phyloP scores from a whole-genome alignment of 2,329 filamentous ascomycete genomes.

The Fusarium sororula region DNA sequence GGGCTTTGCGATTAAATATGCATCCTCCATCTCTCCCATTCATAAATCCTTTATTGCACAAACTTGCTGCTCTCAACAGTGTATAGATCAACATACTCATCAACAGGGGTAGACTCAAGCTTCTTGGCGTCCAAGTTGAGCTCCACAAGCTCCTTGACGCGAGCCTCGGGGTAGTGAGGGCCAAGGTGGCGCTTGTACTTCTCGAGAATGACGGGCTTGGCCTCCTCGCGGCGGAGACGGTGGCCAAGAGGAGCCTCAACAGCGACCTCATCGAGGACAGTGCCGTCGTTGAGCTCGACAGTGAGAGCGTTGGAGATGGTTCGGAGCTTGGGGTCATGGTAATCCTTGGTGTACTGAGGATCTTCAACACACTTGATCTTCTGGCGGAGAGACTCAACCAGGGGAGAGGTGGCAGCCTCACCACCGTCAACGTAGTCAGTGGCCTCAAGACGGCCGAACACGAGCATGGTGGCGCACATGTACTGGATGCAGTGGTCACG shows the following conservation, averaged over 20 bases:
- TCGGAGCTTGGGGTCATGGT: slow-evolving; percentile 91
- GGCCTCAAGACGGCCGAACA: slow-evolving; percentile 91
- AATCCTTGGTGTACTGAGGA: slow-evolving; percentile 91
- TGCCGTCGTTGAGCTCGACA: slow-evolving; percentile 94
- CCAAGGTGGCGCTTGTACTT: slow-evolving; percentile 95
- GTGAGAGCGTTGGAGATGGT: slow-evolving; percentile 98
- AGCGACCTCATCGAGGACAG: slow-evolving; percentile 86
- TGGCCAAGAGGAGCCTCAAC: slow-evolving; percentile 96
- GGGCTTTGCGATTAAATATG: slow-evolving; percentile 18
- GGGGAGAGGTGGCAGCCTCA: slow-evolving; percentile 88
- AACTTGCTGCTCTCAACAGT: slow-evolving; percentile 71
- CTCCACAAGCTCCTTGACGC: slow-evolving; percentile 84
- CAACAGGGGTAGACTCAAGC: slow-evolving; percentile 83
- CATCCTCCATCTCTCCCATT: slow-evolving; percentile 7
- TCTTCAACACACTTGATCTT: slow-evolving; percentile 98
- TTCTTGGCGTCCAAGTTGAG: slow-evolving; percentile 78
- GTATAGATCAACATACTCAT: slow-evolving; percentile 93
- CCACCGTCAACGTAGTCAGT: slow-evolving; percentile 92
- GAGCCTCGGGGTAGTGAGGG: slow-evolving; percentile 80
- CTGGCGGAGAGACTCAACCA: slow-evolving; percentile 90
- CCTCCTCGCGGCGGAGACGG: slow-evolving; percentile 89
- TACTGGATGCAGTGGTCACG: slow-evolving; percentile 99
- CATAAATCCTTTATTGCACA: slow-evolving; percentile 37
- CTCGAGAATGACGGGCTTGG: slow-evolving; percentile 93
- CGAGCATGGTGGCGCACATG: slow-evolving; percentile 97